Evolutionary conservation across 306 rosid genomes (phyloP).

Genomic region (Prunus kanzakura): DNA sequence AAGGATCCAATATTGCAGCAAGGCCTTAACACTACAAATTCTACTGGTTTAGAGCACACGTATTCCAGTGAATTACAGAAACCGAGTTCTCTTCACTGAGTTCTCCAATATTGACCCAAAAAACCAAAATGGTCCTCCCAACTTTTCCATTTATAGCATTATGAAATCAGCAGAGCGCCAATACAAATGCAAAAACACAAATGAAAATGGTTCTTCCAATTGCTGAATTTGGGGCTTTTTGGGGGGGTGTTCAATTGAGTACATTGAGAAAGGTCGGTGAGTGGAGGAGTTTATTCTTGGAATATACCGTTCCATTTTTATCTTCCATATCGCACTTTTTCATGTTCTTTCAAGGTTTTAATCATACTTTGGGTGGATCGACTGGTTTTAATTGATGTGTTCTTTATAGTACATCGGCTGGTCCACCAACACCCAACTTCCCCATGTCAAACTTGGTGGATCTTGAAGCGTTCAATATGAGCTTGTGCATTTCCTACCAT

Average conservation of each 20-base stretch:
- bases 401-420: neutral
- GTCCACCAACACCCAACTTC: conserved; percentile 14
- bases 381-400: neutral
- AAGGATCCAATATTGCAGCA: too few species aligned
- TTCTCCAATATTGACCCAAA: too few species aligned
- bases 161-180: too few species aligned
- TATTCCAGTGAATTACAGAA: too few species aligned
- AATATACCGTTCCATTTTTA: conserved; percentile 45
- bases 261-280: conserved; percentile 12
- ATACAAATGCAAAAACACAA: neutral
- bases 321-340: conserved; percentile 9
- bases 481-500: conserved; percentile 20
- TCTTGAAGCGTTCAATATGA: neutral
- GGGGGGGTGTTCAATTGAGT: neutral
- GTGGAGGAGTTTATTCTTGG: conserved; percentile 68
- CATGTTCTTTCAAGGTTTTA: conserved; percentile 17
- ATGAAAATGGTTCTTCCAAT: neutral
- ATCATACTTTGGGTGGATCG: conserved; percentile 26
- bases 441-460: conserved; percentile 1
- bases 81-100: too few species aligned
- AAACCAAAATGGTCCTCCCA: too few species aligned
- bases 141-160: too few species aligned
- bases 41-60: too few species aligned
- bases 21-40: too few species aligned
- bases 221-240: neutral